Percentiles rank a stretch among this genome's conserved stretches.
Evolutionary conservation across 345 rosid species (phyloP).

Genomic region (Hibiscus trionum): DNA sequence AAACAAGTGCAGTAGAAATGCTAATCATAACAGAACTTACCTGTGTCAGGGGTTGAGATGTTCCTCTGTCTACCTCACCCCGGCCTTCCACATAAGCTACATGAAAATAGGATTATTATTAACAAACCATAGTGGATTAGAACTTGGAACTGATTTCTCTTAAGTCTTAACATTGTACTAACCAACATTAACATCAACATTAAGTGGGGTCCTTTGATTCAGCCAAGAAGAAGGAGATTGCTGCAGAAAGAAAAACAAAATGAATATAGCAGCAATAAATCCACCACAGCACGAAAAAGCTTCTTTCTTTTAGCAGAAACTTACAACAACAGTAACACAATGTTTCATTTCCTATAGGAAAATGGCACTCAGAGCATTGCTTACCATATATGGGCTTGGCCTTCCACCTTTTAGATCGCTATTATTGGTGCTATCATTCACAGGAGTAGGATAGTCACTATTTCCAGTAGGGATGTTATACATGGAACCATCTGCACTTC

Average conservation of each 20-base stretch:
- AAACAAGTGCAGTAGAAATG: background rate
- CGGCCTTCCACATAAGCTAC: slow-evolving; percentile 92
- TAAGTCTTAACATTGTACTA: slow-evolving; percentile 29
- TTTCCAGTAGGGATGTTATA: slow-evolving; percentile 86
- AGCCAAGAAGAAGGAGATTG: slow-evolving; percentile 89
- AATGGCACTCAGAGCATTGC: too few species aligned
- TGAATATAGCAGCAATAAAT: background rate
- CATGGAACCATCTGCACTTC: slow-evolving; percentile 66
- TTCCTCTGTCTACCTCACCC: slow-evolving; percentile 78
- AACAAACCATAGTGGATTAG: slow-evolving; percentile 10
- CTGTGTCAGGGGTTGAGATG: slow-evolving; percentile 71
- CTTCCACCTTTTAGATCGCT: slow-evolving; percentile 60
- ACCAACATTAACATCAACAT: slow-evolving; percentile 94
- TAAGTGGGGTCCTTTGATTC: slow-evolving; percentile 57
- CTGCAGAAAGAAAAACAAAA: slow-evolving; percentile 30
- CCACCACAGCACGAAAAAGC: background rate
- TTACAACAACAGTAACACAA: background rate
- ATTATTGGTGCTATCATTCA: slow-evolving; percentile 48
- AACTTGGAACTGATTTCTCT: background rate
- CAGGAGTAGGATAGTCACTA: slow-evolving; percentile 82
- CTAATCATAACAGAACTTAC: slow-evolving; percentile 31
- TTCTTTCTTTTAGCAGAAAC: background rate
- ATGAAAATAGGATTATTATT: slow-evolving; percentile 10
- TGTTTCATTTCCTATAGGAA: too few species aligned
- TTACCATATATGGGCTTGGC: slow-evolving; percentile 47